These are phyloP conservation scores for Epichloe brachyelytri DNA, from an alignment of 2,329 filamentous ascomycete genomes.

Conservation along the genomic window DNA sequence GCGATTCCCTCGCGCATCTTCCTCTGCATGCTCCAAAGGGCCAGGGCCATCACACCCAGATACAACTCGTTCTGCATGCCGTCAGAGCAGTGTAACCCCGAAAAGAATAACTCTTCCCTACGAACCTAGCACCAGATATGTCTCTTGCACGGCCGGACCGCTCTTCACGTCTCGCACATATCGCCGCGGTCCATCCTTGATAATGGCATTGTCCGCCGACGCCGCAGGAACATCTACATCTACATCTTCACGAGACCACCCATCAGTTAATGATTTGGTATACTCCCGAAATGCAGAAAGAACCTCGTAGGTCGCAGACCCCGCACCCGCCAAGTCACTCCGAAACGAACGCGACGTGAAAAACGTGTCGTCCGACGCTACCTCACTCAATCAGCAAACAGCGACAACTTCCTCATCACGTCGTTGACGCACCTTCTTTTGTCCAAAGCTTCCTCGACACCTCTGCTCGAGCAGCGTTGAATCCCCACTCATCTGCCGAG, in stretches of 20 bases:
- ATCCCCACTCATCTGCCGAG: conserved; percentile 1
- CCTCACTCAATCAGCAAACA: not conserved
- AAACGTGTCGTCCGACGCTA: conserved; percentile 1
- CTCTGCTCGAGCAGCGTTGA: not conserved
- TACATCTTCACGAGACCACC: not conserved
- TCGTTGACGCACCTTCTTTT: not conserved
- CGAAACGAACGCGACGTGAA: not conserved
- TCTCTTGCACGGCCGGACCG: not conserved
- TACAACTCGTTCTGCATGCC: not conserved
- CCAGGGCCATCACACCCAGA: too few species aligned
- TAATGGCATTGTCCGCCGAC: not conserved
- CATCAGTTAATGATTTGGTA: too few species aligned
- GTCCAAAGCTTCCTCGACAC: not conserved
- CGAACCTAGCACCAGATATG: not conserved
- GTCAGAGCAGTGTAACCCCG: not conserved
- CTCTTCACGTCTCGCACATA: not conserved
- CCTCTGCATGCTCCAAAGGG: too few species aligned
- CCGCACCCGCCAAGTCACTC: not conserved
- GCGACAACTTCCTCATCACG: not conserved
- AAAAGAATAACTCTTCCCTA: not conserved
- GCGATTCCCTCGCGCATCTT: not conserved
- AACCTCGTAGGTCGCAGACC: too few species aligned
- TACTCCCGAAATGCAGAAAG: too few species aligned
- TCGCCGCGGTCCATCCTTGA: conserved; percentile 3
- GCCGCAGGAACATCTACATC: not conserved